Percentiles rank a stretch among this genome's conserved stretches.
Evolutionary conservation across 116 monocot species (phyloP).

Genomic region (Cymodocea nodosa): DNA sequence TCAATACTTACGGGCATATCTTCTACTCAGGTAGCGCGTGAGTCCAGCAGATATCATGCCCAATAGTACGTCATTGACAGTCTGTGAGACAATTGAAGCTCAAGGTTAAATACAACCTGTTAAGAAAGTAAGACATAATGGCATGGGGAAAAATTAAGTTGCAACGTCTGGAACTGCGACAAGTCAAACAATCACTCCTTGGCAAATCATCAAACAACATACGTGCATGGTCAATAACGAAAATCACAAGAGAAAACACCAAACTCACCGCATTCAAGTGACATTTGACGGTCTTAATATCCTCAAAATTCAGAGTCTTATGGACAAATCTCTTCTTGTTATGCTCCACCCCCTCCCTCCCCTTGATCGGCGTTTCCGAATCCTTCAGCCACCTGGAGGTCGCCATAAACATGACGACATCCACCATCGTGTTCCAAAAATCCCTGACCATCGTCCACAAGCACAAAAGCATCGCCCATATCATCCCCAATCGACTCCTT

Average conservation of each 20-base stretch:
- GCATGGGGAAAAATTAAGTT: too few species aligned
- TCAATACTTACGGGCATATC: slow-evolving; percentile 12
- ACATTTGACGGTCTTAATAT: slow-evolving; percentile 50
- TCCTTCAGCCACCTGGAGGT: slow-evolving; percentile 48
- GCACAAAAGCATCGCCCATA: slow-evolving; percentile 1
- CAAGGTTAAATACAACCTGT: too few species aligned
- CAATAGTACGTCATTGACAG: slow-evolving; percentile 69
- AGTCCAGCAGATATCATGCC: slow-evolving; percentile 50
- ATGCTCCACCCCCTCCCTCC: slow-evolving; percentile 31
- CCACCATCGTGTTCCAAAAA: slow-evolving; percentile 40
- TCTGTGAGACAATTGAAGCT: slow-evolving; percentile 21
- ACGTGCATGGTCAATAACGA: neutral
- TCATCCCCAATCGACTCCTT: neutral
- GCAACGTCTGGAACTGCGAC: neutral
- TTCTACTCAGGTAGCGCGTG: slow-evolving; percentile 44
- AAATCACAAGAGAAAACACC: neutral
- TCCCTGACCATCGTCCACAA: slow-evolving; percentile 16
- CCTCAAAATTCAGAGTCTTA: slow-evolving; percentile 41
- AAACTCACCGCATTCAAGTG: slow-evolving; percentile 42
- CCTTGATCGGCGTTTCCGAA: slow-evolving; percentile 51
- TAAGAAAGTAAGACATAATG: too few species aligned
- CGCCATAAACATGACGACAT: slow-evolving; percentile 25
- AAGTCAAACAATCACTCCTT: neutral
- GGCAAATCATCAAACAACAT: neutral
- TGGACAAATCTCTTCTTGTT: slow-evolving; percentile 54